phyloP scores from a whole-genome alignment of 257 asterid genomes.

The Solanum pimpinellifolium region DNA sequence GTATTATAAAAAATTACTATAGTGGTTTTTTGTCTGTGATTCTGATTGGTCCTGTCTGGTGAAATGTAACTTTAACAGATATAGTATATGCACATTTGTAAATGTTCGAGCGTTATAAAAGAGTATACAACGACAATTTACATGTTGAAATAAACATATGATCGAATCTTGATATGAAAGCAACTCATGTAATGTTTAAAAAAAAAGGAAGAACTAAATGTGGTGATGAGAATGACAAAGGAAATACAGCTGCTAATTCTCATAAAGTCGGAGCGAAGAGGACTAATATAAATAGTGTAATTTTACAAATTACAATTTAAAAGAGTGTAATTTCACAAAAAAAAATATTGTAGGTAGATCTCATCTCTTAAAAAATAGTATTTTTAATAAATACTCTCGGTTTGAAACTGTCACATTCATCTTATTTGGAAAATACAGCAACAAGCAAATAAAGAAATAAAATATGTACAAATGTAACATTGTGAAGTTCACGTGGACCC shows the following conservation, averaged over 20 bases:
- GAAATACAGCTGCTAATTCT: neutral
- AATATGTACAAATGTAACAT: neutral
- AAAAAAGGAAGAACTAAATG: neutral
- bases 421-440: neutral
- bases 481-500: neutral
- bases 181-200: neutral
- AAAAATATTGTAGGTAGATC: neutral
- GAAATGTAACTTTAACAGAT: neutral
- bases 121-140: neutral
- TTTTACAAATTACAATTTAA: too few relatives aligned
- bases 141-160: neutral
- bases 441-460: neutral
- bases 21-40: neutral
- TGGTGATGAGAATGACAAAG: neutral
- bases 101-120: neutral
- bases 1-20: neutral
- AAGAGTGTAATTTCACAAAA: neutral
- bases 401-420: neutral
- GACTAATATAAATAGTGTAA: neutral
- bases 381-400: too few relatives aligned
- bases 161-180: neutral
- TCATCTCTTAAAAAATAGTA: neutral
- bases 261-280: neutral
- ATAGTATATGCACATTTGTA: neutral
- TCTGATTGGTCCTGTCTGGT: neutral